A percentile compares a stretch with the other conserved stretches of the same genome.
Evolutionary conservation across 805 yeast species (phyloP).

Genomic region (Saccharomycopsis sp.): DNA sequence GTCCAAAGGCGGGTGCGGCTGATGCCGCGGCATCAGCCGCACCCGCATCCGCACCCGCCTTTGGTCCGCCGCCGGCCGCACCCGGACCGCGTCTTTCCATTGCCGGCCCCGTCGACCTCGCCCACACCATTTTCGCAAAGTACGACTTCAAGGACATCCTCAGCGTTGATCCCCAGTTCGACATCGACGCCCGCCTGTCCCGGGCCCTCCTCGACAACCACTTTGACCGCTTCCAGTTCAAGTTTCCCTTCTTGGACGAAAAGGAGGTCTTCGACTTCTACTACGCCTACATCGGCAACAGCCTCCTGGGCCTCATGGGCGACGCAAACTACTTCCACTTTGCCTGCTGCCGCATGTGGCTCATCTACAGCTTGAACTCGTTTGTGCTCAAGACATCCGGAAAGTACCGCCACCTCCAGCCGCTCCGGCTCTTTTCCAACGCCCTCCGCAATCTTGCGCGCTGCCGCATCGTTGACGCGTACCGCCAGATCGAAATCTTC

Average conservation of each 20-base stretch:
- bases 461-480: constrained; percentile 32
- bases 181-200: constrained; percentile 43
- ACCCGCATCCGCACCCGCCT: constrained; percentile 14
- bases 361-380: constrained; percentile 46
- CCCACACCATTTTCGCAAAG: constrained; percentile 37
- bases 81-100: constrained; percentile 4
- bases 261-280: constrained; percentile 45
- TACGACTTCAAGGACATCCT: constrained; percentile 43
- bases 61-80: neutral
- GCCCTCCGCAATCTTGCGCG: constrained; percentile 51
- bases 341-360: constrained; percentile 49
- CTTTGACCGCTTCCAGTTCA: constrained; percentile 48
- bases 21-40: neutral
- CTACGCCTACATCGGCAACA: constrained; percentile 38
- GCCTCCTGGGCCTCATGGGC: constrained; percentile 30
- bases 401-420: constrained; percentile 47
- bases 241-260: constrained; percentile 50
- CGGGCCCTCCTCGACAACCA: constrained; percentile 48
- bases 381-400: constrained; percentile 50
- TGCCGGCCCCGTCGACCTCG: constrained; percentile 33
- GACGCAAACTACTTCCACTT: constrained; percentile 42
- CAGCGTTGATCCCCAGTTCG: constrained; percentile 43
- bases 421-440: constrained; percentile 50
- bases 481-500: constrained; percentile 42
- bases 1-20: too few species aligned